Percentiles rank a stretch among this genome's conserved stretches.
These are phyloP conservation scores for Podospora pseudoanserina DNA, from an alignment of 495 filamentous ascomycete species.

Conservation along the genomic window DNA sequence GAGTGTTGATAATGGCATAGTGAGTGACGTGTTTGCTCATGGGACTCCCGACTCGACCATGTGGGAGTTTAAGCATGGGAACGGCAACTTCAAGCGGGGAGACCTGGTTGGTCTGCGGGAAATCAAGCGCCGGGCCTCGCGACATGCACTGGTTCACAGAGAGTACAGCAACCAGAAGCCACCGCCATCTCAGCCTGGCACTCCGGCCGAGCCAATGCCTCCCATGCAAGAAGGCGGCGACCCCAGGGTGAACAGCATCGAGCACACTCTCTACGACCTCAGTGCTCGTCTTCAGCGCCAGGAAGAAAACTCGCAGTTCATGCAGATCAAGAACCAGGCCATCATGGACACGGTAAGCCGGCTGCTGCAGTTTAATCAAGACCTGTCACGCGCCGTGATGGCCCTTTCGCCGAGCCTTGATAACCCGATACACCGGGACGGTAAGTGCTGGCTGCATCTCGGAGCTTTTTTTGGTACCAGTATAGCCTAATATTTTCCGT, in stretches of 20 bases:
- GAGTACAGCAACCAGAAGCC: slow-evolving; percentile 88
- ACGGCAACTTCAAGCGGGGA: slow-evolving; percentile 93
- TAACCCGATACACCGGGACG: slow-evolving; percentile 57
- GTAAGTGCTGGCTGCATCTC: slow-evolving; percentile 42
- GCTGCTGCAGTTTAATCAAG: slow-evolving; percentile 64
- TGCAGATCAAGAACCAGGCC: slow-evolving; percentile 76
- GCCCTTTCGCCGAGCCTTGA: slow-evolving; percentile 66
- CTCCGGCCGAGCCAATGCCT: slow-evolving; percentile 74
- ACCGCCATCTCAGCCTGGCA: slow-evolving; percentile 70
- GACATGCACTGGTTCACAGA: slow-evolving; percentile 90
- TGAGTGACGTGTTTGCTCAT: slow-evolving; percentile 98
- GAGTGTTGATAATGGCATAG: slow-evolving; percentile 43
- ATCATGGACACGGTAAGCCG: slow-evolving; percentile 77
- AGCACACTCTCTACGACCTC: slow-evolving; percentile 81
- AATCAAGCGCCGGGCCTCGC: slow-evolving; percentile 94
- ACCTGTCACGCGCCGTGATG: slow-evolving; percentile 68
- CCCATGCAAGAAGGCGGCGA: slow-evolving; percentile 67
- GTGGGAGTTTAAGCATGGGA: slow-evolving; percentile 99
- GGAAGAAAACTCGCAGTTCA: slow-evolving; percentile 75
- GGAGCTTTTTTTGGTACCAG: slow-evolving; percentile 14
- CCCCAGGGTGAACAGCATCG: slow-evolving; percentile 67
- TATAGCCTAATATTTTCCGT: slow-evolving; percentile 33
- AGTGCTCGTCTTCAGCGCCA: slow-evolving; percentile 68
- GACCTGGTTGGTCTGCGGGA: slow-evolving; percentile 88
- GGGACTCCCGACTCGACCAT: slow-evolving; percentile 91